Evolutionary conservation across 2,329 filamentous ascomycete genomes (phyloP), one percentile per base, ranked within the genome.

Genomic region (Penicillium vulpinum): DNA sequence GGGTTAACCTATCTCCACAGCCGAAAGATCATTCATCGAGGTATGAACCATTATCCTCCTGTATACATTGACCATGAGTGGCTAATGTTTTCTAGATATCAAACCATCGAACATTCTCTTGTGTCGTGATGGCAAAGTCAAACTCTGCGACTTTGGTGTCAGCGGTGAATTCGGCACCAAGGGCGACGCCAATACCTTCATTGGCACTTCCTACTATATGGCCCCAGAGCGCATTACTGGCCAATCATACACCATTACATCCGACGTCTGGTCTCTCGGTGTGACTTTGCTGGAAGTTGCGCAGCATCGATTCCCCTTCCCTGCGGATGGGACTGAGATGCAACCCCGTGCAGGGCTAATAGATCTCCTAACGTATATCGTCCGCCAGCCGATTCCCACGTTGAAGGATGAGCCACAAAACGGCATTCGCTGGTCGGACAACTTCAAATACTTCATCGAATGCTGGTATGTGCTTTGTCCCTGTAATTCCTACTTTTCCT

Each of bases 151-250:
- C 78, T 99, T 99, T 73, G 94, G 94, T 67, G 94, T 99, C 46
- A 96, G 90, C 57, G 94, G 94, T 64, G 94, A 97, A 75, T 97
- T 97, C 71, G 95, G 94, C 63, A 99, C 94, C 48, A 97, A 99
- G 76, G 94, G 94, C 52, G 94, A 97, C 73, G 94, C 94, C 63
- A 97, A 97, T 74, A 99, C 94, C 0, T 99, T 99, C 71, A 99
- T 99, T 71, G 94, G 94, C 62, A 99, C 94, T 13, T 96, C 91
- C 59, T 99, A 97, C 74, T 99, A 99, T 80, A 99, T 99, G 94
- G 94, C 94, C 4, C 94, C 94, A 0, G 94, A 99, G 75, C 89
- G 94, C 51, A 99, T 99, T 73, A 97, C 94, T 1, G 94, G 94
- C 57, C 91, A 97, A 78, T 93, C 89, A 48, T 99, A 99, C 76